Evolutionary conservation across 768 basidiomycete genomes (phyloP).

Genomic region (Xerocomus brunneocitrinus): DNA sequence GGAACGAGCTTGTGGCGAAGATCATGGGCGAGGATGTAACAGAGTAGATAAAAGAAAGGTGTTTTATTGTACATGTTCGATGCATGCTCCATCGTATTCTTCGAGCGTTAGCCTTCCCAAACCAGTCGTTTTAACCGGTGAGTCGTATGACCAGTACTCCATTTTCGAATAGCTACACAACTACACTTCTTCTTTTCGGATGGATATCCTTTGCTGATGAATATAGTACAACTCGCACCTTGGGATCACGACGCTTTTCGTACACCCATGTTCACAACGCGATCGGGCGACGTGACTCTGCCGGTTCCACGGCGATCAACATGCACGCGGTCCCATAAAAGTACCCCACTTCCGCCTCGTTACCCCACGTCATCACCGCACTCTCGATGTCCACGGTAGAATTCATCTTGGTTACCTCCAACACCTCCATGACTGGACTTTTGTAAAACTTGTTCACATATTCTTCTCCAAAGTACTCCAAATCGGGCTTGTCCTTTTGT

Average conservation of each 20-base stretch:
- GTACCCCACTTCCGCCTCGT: not conserved
- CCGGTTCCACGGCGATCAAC: constrained; percentile 6
- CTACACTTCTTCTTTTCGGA: no score
- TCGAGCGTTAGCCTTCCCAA: no score
- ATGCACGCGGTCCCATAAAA: constrained; percentile 16
- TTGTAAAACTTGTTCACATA: not conserved
- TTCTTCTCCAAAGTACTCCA: not conserved
- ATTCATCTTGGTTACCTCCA: constrained; percentile 11
- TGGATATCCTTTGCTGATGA: no score
- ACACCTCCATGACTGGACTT: constrained; percentile 3
- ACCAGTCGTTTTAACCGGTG: no score
- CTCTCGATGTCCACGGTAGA: not conserved
- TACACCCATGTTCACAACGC: not conserved
- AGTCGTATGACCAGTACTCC: no score
- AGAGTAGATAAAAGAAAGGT: constrained; percentile 4
- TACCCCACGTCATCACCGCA: not conserved
- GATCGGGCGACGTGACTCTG: not conserved
- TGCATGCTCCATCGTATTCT: no score
- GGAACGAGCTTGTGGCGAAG: constrained; percentile 64
- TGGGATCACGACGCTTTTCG: not conserved
- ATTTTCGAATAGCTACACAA: no score
- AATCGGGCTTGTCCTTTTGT: not conserved
- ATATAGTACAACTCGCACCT: no score
- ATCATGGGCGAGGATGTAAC: constrained; percentile 50
- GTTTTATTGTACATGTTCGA: no score